Evolutionary conservation across 2,329 filamentous ascomycete genomes (phyloP), one percentile per base, ranked within the genome.

Genomic region (Paracorniculantispora psalliotae): DNA sequence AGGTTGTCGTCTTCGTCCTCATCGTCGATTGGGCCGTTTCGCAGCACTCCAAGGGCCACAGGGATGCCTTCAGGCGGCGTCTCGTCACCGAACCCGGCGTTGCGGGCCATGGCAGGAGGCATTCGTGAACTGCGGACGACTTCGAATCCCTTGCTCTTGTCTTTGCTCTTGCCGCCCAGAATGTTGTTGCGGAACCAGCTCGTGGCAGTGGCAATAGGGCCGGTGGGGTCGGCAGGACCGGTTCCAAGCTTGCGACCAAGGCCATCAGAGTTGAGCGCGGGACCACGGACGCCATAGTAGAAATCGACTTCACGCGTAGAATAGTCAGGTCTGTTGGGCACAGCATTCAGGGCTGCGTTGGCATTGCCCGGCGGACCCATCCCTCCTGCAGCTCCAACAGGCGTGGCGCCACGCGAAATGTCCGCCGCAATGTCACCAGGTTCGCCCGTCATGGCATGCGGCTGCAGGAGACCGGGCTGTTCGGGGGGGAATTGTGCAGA

Each of bases 71-170:
- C 83, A 0, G 84, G 84, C 1, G 83, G 90, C 1, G 85, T 82
- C 54, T 90, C 89, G 60, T 88, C 79, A 43, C 83, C 85, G 60
- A 85, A 81, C 4, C 64, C 71, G 74, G 80, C 68, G 72, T 78
- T 64, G 77, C 75, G 63, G 81, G 82, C 69, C 67, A 72, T 89
- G 60, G 87, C 86, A 7, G 89, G 88, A 2, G 92, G 92, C 77
- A 94, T 92, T 58, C 92, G 84, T 8, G 91, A 85, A 70, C 92
- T 97, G 67, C 94, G 81, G 17, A 99, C 93, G 5, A 99, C 94
- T 71, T 97, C 94, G 65, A 99, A 99, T 0, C 94, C 94, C 73
- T 97, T 97, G 64, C 88, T 88, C 73, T 96, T 96, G 64, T 97
- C 93, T 69, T 96, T 97, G 7, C 87, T 91, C 75, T 96, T 96